Conservation (phyloP, 2,329 filamentous ascomycete species). For the Pezicula carpinea region DNA sequence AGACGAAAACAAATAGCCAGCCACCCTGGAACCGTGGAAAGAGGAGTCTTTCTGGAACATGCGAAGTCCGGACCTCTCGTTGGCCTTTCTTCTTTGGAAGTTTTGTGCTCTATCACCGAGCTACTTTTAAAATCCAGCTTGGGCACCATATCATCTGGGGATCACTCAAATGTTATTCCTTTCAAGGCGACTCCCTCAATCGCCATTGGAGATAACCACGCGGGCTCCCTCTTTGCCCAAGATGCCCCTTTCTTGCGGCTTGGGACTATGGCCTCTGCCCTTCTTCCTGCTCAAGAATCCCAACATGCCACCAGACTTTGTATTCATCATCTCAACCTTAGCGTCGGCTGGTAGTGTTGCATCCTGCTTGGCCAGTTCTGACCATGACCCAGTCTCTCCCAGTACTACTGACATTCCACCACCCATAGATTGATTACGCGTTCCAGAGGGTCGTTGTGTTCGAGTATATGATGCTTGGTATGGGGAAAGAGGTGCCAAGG, state of each 20-base stretch:
- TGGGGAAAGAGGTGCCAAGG: constrained; percentile 19
- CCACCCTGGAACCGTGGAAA: too few relatives aligned
- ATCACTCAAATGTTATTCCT: too few relatives aligned
- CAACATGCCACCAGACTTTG: constrained; percentile 74
- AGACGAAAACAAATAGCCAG: too few relatives aligned
- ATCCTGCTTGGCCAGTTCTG: constrained; percentile 80
- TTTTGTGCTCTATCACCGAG: too few relatives aligned
- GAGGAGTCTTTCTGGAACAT: too few relatives aligned
- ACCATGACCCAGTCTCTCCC: constrained; percentile 87
- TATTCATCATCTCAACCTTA: constrained; percentile 43
- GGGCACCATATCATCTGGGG: too few relatives aligned
- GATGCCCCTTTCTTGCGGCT: constrained; percentile 89
- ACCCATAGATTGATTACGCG: constrained; percentile 24
- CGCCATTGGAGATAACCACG: constrained; percentile 62
- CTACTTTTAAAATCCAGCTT: too few relatives aligned
- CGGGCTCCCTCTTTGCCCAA: constrained; percentile 91
- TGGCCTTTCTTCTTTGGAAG: too few relatives aligned
- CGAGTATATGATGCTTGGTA: constrained; percentile 26
- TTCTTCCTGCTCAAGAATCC: constrained; percentile 87
- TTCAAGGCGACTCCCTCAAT: constrained; percentile 22
- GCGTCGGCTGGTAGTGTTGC: constrained; percentile 68
- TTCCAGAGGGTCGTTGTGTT: constrained; percentile 16
- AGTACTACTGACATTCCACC: constrained; percentile 89
- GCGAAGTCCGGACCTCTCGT: too few relatives aligned
- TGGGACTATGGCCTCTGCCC: constrained; percentile 84